Percentiles rank a stretch among this genome's conserved stretches.
These are phyloP conservation scores for Ustilago xerochloae DNA, from an alignment of 1,284 basidiomycete species.

Conservation along the genomic window DNA sequence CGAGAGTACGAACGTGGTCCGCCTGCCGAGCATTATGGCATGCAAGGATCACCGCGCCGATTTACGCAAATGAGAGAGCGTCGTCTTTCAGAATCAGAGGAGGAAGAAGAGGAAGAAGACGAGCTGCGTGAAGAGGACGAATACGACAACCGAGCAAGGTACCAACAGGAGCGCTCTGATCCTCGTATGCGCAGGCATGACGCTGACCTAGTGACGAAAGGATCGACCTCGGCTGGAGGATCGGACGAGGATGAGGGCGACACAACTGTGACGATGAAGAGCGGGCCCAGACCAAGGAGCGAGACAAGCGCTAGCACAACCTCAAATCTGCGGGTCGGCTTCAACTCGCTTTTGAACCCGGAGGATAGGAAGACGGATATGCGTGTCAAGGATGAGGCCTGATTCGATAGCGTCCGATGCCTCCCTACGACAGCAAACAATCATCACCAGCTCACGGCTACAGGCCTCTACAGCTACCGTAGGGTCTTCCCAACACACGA, in stretches of 20 bases:
- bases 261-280: conserved; percentile 36
- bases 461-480: too few relatives aligned
- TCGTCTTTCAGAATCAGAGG: conserved; percentile 37
- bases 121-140: conserved; percentile 32
- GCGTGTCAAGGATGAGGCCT: conserved; percentile 28
- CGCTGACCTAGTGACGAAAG: conserved; percentile 3
- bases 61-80: conserved; percentile 45
- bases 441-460: too few relatives aligned
- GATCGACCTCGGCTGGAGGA: conserved; percentile 4
- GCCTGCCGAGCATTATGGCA: conserved; percentile 9
- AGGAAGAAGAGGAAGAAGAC: conserved; percentile 43
- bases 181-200: conserved; percentile 2
- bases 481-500: too few relatives aligned
- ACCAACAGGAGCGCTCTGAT: conserved; percentile 7
- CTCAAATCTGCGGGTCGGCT: conserved; percentile 31
- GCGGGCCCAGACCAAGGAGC: conserved; percentile 25
- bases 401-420: background rate
- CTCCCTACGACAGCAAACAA: background rate
- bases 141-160: background rate
- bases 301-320: conserved; percentile 29
- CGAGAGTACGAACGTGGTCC: conserved; percentile 35
- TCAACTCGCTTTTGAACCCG: conserved; percentile 40
- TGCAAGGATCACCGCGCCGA: conserved; percentile 22
- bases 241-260: conserved; percentile 39
- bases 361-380: conserved; percentile 10